phyloP scores from a whole-genome alignment of 306 rosid species.

The Senna tora region DNA sequence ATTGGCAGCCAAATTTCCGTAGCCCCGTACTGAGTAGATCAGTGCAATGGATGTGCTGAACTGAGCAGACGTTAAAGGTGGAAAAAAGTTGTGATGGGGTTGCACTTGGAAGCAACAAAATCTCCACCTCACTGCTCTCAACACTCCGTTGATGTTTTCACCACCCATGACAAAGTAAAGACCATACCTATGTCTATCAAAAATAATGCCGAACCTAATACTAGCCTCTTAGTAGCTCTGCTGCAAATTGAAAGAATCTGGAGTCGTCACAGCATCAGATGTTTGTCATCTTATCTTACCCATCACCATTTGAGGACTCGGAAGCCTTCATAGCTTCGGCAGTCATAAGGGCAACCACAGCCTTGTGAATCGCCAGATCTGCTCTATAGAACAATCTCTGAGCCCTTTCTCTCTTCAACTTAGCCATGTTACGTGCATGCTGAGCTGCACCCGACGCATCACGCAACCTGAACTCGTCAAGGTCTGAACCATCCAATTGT shows the following conservation, averaged over 20 bases:
- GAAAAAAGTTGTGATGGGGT: constrained; percentile 30
- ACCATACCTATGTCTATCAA: constrained; percentile 46
- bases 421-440: constrained; percentile 63
- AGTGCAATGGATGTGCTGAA: constrained; percentile 33
- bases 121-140: constrained; percentile 32
- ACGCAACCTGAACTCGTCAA: constrained; percentile 59
- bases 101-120: constrained; percentile 36
- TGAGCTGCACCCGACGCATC: constrained; percentile 69
- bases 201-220: constrained; percentile 36
- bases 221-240: constrained; percentile 28
- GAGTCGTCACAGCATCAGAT: constrained; percentile 12
- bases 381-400: constrained; percentile 65
- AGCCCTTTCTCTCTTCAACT: constrained; percentile 64
- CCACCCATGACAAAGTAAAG: constrained; percentile 42
- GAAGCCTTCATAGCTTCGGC: constrained; percentile 73
- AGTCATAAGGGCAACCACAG: constrained; percentile 75
- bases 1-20: constrained; percentile 62
- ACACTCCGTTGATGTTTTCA: constrained; percentile 46
- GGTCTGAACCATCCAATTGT: constrained; percentile 55
- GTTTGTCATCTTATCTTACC: constrained; percentile 25
- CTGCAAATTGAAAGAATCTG: constrained; percentile 33
- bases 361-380: constrained; percentile 78
- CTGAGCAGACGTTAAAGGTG: constrained; percentile 39
- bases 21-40: constrained; percentile 39
- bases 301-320: constrained; percentile 49